These are phyloP conservation scores for Termitomyces sp. DNA, from an alignment of 768 basidiomycete genomes.

Conservation along the genomic window DNA sequence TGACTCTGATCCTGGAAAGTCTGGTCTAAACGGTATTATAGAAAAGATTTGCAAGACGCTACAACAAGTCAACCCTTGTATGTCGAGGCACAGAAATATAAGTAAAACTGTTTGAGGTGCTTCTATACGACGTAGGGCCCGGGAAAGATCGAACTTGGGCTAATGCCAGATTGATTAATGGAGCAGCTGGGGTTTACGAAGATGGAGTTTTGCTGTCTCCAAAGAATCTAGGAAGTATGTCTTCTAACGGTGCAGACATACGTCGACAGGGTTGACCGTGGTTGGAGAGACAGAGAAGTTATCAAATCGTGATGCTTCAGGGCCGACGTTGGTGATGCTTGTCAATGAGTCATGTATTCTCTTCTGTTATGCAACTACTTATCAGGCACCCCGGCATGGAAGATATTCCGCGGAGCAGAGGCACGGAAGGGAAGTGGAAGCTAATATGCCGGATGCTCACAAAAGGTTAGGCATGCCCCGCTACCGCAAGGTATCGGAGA, in stretches of 20 bases:
- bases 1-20: no score
- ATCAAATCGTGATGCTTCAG: slow-evolving; percentile 7
- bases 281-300: slow-evolving; percentile 1
- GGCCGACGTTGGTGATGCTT: neutral
- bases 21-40: no score
- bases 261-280: slow-evolving; percentile 7
- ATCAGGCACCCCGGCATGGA: neutral
- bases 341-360: neutral
- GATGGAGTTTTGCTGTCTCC: neutral
- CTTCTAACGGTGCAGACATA: neutral
- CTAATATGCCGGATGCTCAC: neutral
- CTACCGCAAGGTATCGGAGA: no score
- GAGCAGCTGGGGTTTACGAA: slow-evolving; percentile 4
- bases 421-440: neutral
- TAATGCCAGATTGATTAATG: slow-evolving; percentile 1
- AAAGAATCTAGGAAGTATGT: neutral
- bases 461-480: no score
- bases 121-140: no score
- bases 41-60: no score
- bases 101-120: no score
- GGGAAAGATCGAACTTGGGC: neutral
- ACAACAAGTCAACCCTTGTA: no score
- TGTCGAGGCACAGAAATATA: no score
- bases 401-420: neutral
- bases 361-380: no score